Base-by-base conservation (phyloP, 441 rosid species). In the Populus hybrid region DNA sequence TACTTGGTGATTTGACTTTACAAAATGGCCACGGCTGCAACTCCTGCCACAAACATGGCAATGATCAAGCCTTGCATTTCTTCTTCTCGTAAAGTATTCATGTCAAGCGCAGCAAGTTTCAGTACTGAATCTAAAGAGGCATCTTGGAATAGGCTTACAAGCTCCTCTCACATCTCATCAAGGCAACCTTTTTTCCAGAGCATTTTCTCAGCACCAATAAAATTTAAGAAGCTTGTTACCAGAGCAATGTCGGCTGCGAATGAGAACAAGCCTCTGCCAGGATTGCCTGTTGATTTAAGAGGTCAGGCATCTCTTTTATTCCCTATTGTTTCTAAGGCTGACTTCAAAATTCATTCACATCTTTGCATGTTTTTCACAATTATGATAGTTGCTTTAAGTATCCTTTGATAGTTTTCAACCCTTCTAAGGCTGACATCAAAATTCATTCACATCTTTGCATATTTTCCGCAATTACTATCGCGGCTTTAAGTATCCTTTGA, bases 271-370 rank as follows among this genome's bases (percentile, higher is more conserved):
- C 86, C 89, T 75, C 75, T 88, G 67, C 79, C 85, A 0, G 91
- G 90, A 80, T 66, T 89, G 84, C 88, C 90, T 78, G 24, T 87
- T 84, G 91, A 89, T 82, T 84, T 89, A 72, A 82, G 88, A 85
- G 91, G 92, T 88, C 32, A 5, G 30, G 16, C 42, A 28, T 68
- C n/a, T 67, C 28, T 32, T 5, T 40, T 38, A 9, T 4, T 9
- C 28, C 76, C 23, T 24, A 38, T 61, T 71, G 61, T 53, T 53
- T 53, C 61, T 53, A 53, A 53, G 61, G 61, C 61, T 53, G 61
- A 53, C 61, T 53, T 5, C 21, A 53, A 14, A 53, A 53, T 53
- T 53, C 8, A 2, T 6, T 53, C 61, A 18, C 61, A 50, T 50
- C 16, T 35, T 35, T 35, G n/a, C 61, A 53, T 53, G 7, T 53